phyloP scores from a whole-genome alignment of 2,329 filamentous ascomycete genomes.

The Aspergillus oerlinghausenensis region DNA sequence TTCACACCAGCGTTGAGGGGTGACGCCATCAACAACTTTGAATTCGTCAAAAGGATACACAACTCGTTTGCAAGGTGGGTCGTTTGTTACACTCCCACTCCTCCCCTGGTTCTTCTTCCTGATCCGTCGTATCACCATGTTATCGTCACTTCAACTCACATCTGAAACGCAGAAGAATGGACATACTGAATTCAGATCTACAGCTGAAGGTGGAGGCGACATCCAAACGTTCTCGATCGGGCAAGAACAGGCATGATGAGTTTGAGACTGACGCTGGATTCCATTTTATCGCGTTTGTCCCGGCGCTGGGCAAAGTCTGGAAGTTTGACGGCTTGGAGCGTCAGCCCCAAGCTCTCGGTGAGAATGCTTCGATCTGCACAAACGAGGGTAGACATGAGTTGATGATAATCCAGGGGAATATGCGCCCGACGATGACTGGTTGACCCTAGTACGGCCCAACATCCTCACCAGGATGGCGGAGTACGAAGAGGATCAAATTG shows the following conservation, averaged over 20 bases:
- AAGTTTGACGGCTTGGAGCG: constrained; percentile 80
- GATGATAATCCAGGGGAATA: constrained; percentile 31
- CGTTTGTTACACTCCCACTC: background rate
- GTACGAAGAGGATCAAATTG: constrained; percentile 60
- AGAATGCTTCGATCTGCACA: constrained; percentile 2
- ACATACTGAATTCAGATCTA: constrained; percentile 69
- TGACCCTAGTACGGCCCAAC: constrained; percentile 57
- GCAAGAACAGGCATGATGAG: constrained; percentile 40
- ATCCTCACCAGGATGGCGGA: constrained; percentile 65
- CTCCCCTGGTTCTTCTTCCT: background rate
- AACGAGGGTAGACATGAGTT: background rate
- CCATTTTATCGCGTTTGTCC: constrained; percentile 88
- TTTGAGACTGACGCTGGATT: constrained; percentile 60
- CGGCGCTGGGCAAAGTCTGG: constrained; percentile 70
- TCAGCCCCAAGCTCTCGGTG: constrained; percentile 62
- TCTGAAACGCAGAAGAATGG: constrained; percentile 55
- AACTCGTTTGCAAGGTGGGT: constrained; percentile 75
- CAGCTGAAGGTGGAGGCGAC: constrained; percentile 48
- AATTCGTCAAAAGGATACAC: constrained; percentile 74
- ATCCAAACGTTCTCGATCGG: constrained; percentile 30
- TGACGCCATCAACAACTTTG: constrained; percentile 66
- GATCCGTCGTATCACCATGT: background rate
- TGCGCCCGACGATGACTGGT: constrained; percentile 56
- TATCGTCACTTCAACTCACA: constrained; percentile 3
- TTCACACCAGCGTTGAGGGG: constrained; percentile 72